Base-by-base conservation (phyloP, 2,329 filamentous ascomycete species). In the Microcera coccophila region DNA sequence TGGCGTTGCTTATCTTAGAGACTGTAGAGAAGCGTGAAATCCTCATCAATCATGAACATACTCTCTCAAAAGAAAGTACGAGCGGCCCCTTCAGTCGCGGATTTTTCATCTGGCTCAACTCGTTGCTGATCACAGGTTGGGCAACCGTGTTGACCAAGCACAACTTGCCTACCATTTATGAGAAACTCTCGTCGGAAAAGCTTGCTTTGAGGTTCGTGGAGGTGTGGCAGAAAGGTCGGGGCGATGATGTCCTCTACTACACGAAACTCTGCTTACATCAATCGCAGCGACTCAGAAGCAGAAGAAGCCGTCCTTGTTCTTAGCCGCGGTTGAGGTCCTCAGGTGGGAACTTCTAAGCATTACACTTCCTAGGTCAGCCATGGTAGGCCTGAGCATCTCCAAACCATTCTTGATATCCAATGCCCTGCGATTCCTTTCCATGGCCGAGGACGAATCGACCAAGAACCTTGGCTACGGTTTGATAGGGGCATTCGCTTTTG, bases 21-120 rank as follows among this genome's bases (percentile, higher is more conserved):
- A 58, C 55, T 1, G 42, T 63, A 0, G 62, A 65, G 40, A 65
- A 65, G 46, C 55, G 60, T 7, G 44, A 29, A 5, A 62, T 65
- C 1, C 38, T 65, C 17, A 48, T 64, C 4, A 61, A 72, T 4
- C 57, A 75, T 3, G 72, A 68, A 36, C 57, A 61, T 1, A 47
- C 54, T 2, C 67, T 64, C 32, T 73, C 76, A 1, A 69, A 66
- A 0, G 78, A 82, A 52, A 70, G 70, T 3, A 78, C 71, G 2
- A 73, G 70, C 16, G 62, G 62, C 0, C 62, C 59, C 0, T 49
- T 64, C 2, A 60, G 44, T 20, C 57, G 60, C 1, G 60, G 62
- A 0, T 57, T 64, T 41, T 65, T 65, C 21, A 44, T 63, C 17
- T 65, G 62, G 62, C 45, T 65, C 12, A 64, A 64, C 26, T 65